A percentile compares a stretch with the other conserved stretches of the same genome.
phyloP scores from a whole-genome alignment of 129 eudicot species.

The carrot (Daucus carota) region DNA sequence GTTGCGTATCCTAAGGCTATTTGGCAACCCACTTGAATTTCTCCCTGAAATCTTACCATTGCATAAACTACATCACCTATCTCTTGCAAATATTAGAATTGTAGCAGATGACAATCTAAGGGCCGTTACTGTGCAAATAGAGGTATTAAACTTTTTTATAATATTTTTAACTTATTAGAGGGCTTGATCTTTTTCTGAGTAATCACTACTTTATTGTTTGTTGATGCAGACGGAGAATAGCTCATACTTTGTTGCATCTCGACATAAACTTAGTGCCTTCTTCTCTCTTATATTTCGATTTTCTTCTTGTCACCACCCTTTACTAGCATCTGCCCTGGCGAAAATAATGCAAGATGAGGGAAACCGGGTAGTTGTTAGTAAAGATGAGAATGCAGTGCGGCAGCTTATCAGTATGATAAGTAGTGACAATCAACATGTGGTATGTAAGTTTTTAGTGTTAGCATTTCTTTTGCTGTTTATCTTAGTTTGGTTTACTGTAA shows the following conservation, averaged over 20 bases:
- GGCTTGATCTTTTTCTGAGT: slow-evolving; percentile 1
- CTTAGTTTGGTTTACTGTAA: neutral
- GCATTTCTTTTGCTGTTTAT: slow-evolving; percentile 6
- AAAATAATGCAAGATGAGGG: slow-evolving; percentile 96
- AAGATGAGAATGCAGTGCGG: slow-evolving; percentile 96
- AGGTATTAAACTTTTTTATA: slow-evolving; percentile 38
- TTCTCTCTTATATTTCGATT: slow-evolving; percentile 96
- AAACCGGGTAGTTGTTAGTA: slow-evolving; percentile 83
- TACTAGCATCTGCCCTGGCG: slow-evolving; percentile 94
- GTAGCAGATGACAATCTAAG: slow-evolving; percentile 86
- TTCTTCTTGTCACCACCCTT: slow-evolving; percentile 97
- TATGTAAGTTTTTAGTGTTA: slow-evolving; percentile 22
- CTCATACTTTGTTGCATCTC: slow-evolving; percentile 94
- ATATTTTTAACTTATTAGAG: neutral
- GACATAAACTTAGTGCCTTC: slow-evolving; percentile 94
- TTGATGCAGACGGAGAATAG: slow-evolving; percentile 78
- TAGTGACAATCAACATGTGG: slow-evolving; percentile 98
- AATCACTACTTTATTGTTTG: slow-evolving; percentile 19
- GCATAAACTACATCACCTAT: slow-evolving; percentile 85
- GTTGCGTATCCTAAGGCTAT: slow-evolving; percentile 78
- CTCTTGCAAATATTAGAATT: slow-evolving; percentile 95
- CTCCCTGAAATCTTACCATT: slow-evolving; percentile 94
- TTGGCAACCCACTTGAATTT: slow-evolving; percentile 96
- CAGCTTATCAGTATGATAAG: slow-evolving; percentile 99
- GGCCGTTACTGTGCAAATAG: slow-evolving; percentile 93